Conservation (phyloP, 164 flowering plant species). For the Kalanchoe fedtschenkoi region DNA sequence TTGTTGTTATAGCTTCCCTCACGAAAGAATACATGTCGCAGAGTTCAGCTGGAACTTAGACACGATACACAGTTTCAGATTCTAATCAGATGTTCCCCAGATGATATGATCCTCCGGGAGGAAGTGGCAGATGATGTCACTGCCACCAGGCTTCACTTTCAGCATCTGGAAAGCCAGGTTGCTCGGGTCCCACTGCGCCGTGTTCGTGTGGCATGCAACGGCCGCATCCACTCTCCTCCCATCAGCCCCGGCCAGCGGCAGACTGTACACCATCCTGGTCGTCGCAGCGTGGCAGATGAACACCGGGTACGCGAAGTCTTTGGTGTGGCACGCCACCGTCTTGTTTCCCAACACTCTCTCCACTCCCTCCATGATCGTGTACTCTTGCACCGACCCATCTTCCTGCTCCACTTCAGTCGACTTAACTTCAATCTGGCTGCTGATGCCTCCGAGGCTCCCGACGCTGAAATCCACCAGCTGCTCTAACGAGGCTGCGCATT, state of each 20-base stretch:
- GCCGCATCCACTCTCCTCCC: neutral
- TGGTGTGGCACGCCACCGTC: neutral
- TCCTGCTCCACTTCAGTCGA: neutral
- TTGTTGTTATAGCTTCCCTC: neutral
- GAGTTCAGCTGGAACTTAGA: neutral
- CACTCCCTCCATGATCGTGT: neutral
- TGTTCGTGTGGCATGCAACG: neutral
- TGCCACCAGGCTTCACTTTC: neutral
- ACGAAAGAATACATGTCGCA: neutral
- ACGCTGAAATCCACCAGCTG: neutral
- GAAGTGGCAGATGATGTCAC: neutral
- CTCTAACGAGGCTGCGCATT: neutral
- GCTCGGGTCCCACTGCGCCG: neutral
- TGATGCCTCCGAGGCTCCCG: neutral
- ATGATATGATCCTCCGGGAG: conserved; percentile 3
- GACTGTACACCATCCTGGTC: neutral
- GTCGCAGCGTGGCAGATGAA: neutral
- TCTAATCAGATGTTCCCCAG: neutral
- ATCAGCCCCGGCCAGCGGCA: neutral
- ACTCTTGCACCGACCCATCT: neutral
- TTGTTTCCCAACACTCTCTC: neutral
- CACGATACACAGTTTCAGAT: neutral
- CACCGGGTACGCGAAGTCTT: neutral
- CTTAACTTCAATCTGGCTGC: neutral
- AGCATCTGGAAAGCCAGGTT: neutral